These are phyloP conservation scores for Crithidia bombi DNA, from an alignment of 208 protist species.

Conservation along the genomic window DNA sequence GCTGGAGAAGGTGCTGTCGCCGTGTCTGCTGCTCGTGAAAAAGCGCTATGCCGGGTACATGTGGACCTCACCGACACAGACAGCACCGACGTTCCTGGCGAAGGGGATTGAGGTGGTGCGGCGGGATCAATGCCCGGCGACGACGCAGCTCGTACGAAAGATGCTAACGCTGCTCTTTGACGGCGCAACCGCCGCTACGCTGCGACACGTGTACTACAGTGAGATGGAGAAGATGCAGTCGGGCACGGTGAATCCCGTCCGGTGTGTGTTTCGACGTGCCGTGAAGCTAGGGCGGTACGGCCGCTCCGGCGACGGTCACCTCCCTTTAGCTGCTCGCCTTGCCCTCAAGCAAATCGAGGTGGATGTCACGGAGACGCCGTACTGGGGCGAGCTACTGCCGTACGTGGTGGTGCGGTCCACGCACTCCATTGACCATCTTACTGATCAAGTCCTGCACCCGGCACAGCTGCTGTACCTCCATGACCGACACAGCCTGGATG, in stretches of 20 bases:
- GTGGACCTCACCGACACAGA: slow-evolving; percentile 95
- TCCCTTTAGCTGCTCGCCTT: slow-evolving; percentile 70
- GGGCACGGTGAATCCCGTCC: slow-evolving; percentile 52
- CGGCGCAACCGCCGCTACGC: slow-evolving; percentile 25
- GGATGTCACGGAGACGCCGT: slow-evolving; percentile 61
- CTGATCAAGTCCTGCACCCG: slow-evolving; percentile 61
- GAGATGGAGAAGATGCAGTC: slow-evolving; percentile 58
- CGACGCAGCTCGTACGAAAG: slow-evolving; percentile 38
- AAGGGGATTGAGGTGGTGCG: slow-evolving; percentile 99
- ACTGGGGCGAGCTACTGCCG: slow-evolving; percentile 79
- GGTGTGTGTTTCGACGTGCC: slow-evolving; percentile 77
- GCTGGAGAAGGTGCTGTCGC: slow-evolving; percentile 99
- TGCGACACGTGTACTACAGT: slow-evolving; percentile 40
- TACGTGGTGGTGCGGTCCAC: slow-evolving; percentile 68
- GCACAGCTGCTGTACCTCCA: slow-evolving; percentile 45
- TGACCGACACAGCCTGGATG: slow-evolving; percentile 48
- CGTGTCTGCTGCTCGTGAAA: slow-evolving; percentile 99
- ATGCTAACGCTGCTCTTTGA: slow-evolving; percentile 68
- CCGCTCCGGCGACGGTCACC: slow-evolving; percentile 24
- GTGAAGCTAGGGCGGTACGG: slow-evolving; percentile 79
- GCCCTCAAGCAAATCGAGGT: slow-evolving; percentile 64
- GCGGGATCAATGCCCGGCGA: slow-evolving; percentile 98
- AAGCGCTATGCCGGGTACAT: slow-evolving; percentile 99
- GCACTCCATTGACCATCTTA: slow-evolving; percentile 8
- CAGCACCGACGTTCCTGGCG: slow-evolving; percentile 96